Conservation (phyloP, 2,329 filamentous ascomycete genomes). For the Diplodia scrobiculata region DNA sequence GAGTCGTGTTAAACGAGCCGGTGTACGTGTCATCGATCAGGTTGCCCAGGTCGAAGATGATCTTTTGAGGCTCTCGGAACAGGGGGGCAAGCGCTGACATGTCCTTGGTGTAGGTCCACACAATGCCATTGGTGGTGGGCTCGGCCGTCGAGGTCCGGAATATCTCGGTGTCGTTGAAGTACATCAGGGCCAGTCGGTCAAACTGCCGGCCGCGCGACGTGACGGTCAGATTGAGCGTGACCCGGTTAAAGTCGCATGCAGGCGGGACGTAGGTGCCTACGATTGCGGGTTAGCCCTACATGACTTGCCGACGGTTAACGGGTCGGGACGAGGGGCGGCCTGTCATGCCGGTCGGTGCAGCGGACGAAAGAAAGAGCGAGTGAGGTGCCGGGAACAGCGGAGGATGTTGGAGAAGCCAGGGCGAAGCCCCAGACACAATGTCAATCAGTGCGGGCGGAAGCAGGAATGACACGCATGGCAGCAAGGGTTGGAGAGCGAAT, state of each 20-base stretch:
- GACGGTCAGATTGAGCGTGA: conserved; percentile 75
- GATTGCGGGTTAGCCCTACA: conserved; percentile 17
- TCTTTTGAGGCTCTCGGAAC: conserved; percentile 68
- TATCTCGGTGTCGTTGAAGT: conserved; percentile 75
- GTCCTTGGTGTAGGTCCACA: conserved; percentile 77
- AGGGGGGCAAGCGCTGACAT: conserved; percentile 70
- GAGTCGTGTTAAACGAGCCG: conserved; percentile 69
- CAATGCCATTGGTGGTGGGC: conserved; percentile 69
- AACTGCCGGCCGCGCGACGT: conserved; percentile 71
- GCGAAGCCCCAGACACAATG: conserved; percentile 1
- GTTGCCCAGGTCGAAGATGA: conserved; percentile 81
- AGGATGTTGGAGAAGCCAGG: background rate
- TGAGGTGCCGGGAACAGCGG: background rate
- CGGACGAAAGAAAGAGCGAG: conserved; percentile 3
- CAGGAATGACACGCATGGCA: conserved; percentile 21
- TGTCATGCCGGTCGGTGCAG: conserved; percentile 15
- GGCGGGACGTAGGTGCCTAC: conserved; percentile 67
- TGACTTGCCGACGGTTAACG: conserved; percentile 23
- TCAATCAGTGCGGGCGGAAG: conserved; percentile 13
- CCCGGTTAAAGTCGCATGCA: conserved; percentile 69
- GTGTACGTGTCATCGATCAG: conserved; percentile 71
- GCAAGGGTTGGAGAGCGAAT: conserved; percentile 19
- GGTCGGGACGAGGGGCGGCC: conserved; percentile 24
- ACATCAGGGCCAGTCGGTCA: conserved; percentile 75
- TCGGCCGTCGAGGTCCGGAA: conserved; percentile 83